These are phyloP conservation scores for Artomyces pyxidatus DNA, from an alignment of 768 basidiomycete genomes.

Conservation along the genomic window DNA sequence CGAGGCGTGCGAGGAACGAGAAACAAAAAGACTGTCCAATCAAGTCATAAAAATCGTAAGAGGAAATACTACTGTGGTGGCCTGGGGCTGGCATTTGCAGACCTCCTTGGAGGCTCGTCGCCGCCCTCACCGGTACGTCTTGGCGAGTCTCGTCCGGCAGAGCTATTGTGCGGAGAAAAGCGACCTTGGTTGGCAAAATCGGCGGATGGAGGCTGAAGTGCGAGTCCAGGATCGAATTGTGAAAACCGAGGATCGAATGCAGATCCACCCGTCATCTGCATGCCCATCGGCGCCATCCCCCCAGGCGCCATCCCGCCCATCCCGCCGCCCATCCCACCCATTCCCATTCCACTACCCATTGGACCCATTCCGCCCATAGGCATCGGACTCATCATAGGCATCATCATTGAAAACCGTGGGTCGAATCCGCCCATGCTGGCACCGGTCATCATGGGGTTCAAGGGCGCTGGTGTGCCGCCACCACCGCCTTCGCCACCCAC, in stretches of 20 bases:
- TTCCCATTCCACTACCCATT: slow-evolving; percentile 8
- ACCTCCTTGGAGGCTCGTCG: background rate
- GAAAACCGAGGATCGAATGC: slow-evolving; percentile 13
- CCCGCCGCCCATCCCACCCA: background rate
- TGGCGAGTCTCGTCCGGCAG: background rate
- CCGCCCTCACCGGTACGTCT: background rate
- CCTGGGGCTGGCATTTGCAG: background rate
- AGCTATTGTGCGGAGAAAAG: background rate
- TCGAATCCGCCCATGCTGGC: slow-evolving; percentile 5
- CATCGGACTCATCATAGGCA: slow-evolving; percentile 18
- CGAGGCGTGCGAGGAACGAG: background rate
- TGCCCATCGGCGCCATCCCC: slow-evolving; percentile 6
- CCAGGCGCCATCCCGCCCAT: background rate
- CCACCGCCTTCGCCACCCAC: slow-evolving; percentile 51
- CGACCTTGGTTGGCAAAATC: background rate
- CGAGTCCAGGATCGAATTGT: slow-evolving; percentile 12
- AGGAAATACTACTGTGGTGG: background rate
- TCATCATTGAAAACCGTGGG: slow-evolving; percentile 8
- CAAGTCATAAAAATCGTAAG: background rate
- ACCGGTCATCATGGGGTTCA: slow-evolving; percentile 29
- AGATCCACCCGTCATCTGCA: slow-evolving; percentile 10
- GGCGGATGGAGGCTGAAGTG: slow-evolving; percentile 5
- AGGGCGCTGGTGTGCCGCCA: slow-evolving; percentile 35
- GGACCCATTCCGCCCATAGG: slow-evolving; percentile 5
- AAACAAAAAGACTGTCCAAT: background rate